Evolutionary conservation across 2,329 filamentous ascomycete genomes (phyloP), one percentile per base, ranked within the genome.

Genomic region (Alternaria viburni): DNA sequence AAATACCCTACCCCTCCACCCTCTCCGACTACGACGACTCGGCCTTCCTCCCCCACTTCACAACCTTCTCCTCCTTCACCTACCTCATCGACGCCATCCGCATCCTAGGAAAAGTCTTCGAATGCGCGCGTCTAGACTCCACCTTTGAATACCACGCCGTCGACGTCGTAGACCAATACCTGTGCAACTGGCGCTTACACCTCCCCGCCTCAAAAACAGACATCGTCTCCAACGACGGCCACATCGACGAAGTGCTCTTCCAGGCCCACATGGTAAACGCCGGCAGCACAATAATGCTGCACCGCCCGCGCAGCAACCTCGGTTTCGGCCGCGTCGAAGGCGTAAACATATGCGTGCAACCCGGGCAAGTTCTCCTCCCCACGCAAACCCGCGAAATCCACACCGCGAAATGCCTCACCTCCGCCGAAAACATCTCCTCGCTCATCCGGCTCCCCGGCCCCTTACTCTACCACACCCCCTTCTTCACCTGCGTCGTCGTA

Each of bases 201-300:
- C 83, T 97, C 1, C 93, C 94, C 0, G 83, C 86, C 15, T 85
- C 85, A 13, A 96, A 96, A 80, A 85, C 85, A 59, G 87, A 92
- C 64, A 83, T 96, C 57, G 87, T 88, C 62, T 86, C 87, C 65
- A 88, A 90, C 69, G 90, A 92, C 30, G 86, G 88, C 19, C 41
- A 62, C 57, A 84, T 94, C 11, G 94, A 97, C 76, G 93, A 97
- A 80, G 91, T 97, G 86, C 89, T 97, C 80, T 97, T 97, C 81
- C 93, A 96, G 77, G 93, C 92, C 1, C 90, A 92, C 66, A 95
- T 96, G 88, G 92, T 97, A 72, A 84, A 75, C 30, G 67, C 63
- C 6, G 79, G 79, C 23, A 76, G 72, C 68, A 78, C 77, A 13
- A 81, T 81, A 56, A 78, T 81, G 72, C 70, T 81, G 30, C 79